Conservation (phyloP, 345 rosid genomes). For the Gossypium turneri region DNA sequence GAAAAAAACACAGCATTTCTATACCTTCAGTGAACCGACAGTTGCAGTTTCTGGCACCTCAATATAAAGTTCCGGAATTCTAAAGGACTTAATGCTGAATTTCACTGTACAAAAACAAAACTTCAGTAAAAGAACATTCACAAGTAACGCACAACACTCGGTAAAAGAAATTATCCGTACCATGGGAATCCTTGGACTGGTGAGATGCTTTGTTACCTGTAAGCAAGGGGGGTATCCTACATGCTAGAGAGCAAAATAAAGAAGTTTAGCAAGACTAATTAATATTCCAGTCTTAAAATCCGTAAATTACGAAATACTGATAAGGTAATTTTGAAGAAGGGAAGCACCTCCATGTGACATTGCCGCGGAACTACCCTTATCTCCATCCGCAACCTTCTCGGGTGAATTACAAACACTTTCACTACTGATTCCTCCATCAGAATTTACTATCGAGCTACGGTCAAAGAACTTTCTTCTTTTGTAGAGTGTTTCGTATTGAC, state of each 20-base stretch:
- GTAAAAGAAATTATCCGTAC: slow-evolving; percentile 34
- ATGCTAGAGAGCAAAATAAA: slow-evolving; percentile 33
- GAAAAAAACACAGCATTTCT: not conserved
- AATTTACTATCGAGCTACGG: slow-evolving; percentile 45
- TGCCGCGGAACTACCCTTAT: slow-evolving; percentile 29
- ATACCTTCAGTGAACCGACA: slow-evolving; percentile 73
- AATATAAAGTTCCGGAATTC: slow-evolving; percentile 78
- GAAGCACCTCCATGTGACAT: slow-evolving; percentile 39
- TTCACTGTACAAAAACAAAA: slow-evolving; percentile 57
- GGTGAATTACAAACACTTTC: slow-evolving; percentile 85
- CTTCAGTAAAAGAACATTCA: slow-evolving; percentile 22
- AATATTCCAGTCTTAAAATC: not conserved
- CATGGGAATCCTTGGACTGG: slow-evolving; percentile 59
- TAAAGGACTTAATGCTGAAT: slow-evolving; percentile 83
- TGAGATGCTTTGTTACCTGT: slow-evolving; percentile 41
- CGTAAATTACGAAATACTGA: slow-evolving; percentile 5
- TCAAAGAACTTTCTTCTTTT: slow-evolving; percentile 65
- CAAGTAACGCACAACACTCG: slow-evolving; percentile 12
- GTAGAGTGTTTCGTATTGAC: slow-evolving; percentile 40
- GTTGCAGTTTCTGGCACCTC: slow-evolving; percentile 88
- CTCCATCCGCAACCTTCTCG: slow-evolving; percentile 33
- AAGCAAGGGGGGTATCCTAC: slow-evolving; percentile 37
- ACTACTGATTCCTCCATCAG: slow-evolving; percentile 76
- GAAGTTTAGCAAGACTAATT: slow-evolving; percentile 24
- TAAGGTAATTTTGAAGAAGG: slow-evolving; percentile 14